Evolutionary conservation across 139 green algal species (phyloP), one percentile per base, ranked within the genome.

Genomic region (Coelastrella sp.): DNA sequence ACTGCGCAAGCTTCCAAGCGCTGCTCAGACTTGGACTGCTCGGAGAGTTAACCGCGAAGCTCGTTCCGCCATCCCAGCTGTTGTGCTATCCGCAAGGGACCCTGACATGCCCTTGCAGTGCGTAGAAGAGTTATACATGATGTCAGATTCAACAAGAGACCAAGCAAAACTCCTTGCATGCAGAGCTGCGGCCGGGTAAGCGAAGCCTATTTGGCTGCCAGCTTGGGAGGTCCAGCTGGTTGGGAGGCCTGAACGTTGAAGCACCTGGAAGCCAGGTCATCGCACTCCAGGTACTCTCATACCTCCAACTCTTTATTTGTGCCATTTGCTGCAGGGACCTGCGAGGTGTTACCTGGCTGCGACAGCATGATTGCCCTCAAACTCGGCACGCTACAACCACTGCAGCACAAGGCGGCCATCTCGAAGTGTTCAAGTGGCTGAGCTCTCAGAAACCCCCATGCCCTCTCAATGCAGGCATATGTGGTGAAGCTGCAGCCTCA

Each of bases 101-200:
- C 27, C 79, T 85, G 79, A 85, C 6, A 5, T 85, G 57, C 79
- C 79, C 8, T 14, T 85, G 19, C 70, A 57, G 79, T 61, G 60
- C 20, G 57, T 85, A 8, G 15, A 85, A 24, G 56, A 85, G n/a
- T 17, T 24, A 6, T 72, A 85, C 20, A 68, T 27, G 19, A 19
- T 14, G 20, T 57, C 70, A 76, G 8, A 24, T 20, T 3, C 20
- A 60, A 19, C 27, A 19, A 70, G 35, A 57, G 57, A 61, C 24
- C 60, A 57, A 20, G 56, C 57, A 6, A 85, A 72, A 57, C 79
- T 85, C 19, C 20, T 85, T n/a, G 57, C 68, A 20, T 61, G 57
- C 79, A 85, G 79, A 14, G 79, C 79, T 27, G 49, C 79, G 15
- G 79, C 79, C 17, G 79, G 79, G 79, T 85, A 14, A 85, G 78